Base-by-base conservation (phyloP, 2,329 filamentous ascomycete species). In the Colletotrichum sp. region DNA sequence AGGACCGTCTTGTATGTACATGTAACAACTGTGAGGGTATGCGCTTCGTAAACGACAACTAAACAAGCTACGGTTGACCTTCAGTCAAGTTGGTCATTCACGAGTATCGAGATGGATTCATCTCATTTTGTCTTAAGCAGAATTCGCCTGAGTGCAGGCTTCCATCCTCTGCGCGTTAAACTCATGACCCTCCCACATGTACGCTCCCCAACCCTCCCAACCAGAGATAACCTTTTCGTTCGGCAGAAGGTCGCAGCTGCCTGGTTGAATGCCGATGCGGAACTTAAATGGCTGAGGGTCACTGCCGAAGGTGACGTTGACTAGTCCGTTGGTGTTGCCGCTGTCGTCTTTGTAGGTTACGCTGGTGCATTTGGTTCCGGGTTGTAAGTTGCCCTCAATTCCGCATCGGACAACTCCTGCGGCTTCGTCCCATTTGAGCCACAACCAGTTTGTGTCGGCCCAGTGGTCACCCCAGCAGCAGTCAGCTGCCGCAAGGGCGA, bases 181-280 rank as follows among this genome's bases (percentile, higher is more conserved):
- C 6, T 39, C 8, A 32, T 30, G 18, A 8, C 21, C 18, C 6
- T 52, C 36, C 21, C 69, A 70, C 12, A 73, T 16, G 10, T 39
- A 39, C 13, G 71, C 39, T 18, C 71, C 71, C 71, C 71, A 73
- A 15, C 57, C 71, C 57, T 70, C 71, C 71, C 71, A 73, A 5
- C 71, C 66, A 7, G 71, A 70, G 30, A 39, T 8, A 6, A 73
- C 66, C 15, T 70, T 36, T 4, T 73, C 71, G 7, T 55, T 30
- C 13, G 71, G 39, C 13, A 73, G 34, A 9, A 67, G 16, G 15
- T 64, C 30, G 13, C 66, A 73, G 21, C 57, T 64, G 30, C 13
- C 18, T 12, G 71, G 66, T 15, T 70, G n/a, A 30, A 73, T 44
- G 55, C 66, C 71, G 30, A 73, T 64, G 21, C 66, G 71, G 55